Evolutionary conservation across 2,329 filamentous ascomycete species (phyloP).

Genomic region (Monilinia fructicola): DNA sequence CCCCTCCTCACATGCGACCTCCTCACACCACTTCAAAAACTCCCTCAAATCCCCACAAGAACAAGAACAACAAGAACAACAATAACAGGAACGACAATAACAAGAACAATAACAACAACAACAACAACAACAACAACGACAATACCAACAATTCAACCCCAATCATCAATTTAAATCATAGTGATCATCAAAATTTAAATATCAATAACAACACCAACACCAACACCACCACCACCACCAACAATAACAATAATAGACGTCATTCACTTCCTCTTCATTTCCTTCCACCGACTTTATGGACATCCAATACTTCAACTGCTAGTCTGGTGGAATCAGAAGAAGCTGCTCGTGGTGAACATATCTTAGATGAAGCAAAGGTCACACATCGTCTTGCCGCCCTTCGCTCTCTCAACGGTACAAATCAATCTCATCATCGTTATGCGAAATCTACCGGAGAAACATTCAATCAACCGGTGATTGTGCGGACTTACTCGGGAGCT

Average conservation of each 20-base stretch:
- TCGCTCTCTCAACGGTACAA: conserved; percentile 53
- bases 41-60: conserved; percentile 7
- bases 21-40: conserved; percentile 23
- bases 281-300: conserved; percentile 39
- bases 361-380: conserved; percentile 54
- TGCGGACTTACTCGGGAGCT: conserved; percentile 60
- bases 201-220: conserved; percentile 2
- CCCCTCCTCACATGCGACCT: conserved; percentile 23
- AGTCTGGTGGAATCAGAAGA: conserved; percentile 41
- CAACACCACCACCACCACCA: background rate
- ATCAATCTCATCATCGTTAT: conserved; percentile 48
- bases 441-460: conserved; percentile 58
- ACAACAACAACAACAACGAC: background rate
- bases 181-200: conserved; percentile 3
- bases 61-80: too few species aligned
- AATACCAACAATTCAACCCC: background rate
- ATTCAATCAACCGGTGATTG: conserved; percentile 65
- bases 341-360: conserved; percentile 40
- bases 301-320: conserved; percentile 38
- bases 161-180: background rate
- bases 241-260: conserved; percentile 26
- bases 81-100: background rate
- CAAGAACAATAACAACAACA: background rate
- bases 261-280: conserved; percentile 40
- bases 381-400: conserved; percentile 59